A percentile compares a stretch with the other conserved stretches of the same genome.
These are phyloP conservation scores for Cordyceps pruinosa DNA, from an alignment of 2,329 filamentous ascomycete species.

Conservation along the genomic window DNA sequence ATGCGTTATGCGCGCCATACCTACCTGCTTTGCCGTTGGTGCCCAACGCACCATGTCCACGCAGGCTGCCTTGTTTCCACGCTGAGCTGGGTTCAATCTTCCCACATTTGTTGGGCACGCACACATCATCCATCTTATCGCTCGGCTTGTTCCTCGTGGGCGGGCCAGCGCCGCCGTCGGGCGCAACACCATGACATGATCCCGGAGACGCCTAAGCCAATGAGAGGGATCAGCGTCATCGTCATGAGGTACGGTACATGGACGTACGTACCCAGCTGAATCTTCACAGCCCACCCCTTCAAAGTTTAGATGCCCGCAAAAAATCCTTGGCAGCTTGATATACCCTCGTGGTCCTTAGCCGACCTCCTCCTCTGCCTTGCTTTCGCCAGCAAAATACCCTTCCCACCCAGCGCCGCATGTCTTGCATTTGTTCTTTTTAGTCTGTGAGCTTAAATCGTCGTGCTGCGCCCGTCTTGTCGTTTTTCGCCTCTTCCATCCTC, in stretches of 20 bases:
- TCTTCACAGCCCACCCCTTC: not conserved
- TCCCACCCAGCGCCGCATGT: not conserved
- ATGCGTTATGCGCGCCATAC: no score
- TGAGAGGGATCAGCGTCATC: not conserved
- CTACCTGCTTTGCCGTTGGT: no score
- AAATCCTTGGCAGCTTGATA: constrained; percentile 8
- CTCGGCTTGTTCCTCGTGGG: no score
- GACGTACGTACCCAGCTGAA: not conserved
- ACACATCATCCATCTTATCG: no score
- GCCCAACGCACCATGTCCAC: no score
- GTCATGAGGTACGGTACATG: not conserved
- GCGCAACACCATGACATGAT: not conserved
- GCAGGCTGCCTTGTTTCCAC: no score
- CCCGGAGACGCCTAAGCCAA: no score
- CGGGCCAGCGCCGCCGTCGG: no score
- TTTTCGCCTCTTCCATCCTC: not conserved
- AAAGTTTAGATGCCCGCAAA: not conserved
- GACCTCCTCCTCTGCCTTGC: not conserved
- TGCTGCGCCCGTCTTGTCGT: not conserved
- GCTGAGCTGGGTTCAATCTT: no score
- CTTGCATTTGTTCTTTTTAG: not conserved
- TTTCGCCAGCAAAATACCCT: not conserved
- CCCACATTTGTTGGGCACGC: no score
- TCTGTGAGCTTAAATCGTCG: not conserved
- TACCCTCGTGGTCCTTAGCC: not conserved